Percentiles rank a stretch among this genome's conserved stretches.
Evolutionary conservation across 306 rosid genomes (phyloP).

Genomic region (Sphenostylis stenocarpa): DNA sequence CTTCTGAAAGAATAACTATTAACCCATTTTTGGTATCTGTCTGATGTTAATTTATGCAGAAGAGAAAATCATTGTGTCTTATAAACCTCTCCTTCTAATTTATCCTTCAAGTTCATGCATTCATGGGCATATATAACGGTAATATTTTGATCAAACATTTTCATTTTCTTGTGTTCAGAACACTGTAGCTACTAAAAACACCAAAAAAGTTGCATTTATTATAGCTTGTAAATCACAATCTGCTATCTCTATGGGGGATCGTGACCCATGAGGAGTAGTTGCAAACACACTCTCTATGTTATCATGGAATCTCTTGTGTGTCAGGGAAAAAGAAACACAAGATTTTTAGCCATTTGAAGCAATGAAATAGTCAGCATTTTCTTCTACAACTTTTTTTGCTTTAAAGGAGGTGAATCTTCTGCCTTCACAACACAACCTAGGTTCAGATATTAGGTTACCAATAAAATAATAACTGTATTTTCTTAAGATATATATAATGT

Average conservation of each 20-base stretch:
- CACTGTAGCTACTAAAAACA: not conserved
- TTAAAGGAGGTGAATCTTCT: not conserved
- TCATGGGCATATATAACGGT: not conserved
- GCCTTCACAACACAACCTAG: not conserved
- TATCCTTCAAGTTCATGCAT: not conserved
- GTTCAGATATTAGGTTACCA: not conserved
- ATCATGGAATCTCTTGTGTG: conserved; percentile 26
- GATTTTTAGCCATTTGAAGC: conserved; percentile 27
- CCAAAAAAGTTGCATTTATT: conserved; percentile 23
- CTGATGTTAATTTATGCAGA: conserved; percentile 29
- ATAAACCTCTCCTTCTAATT: no score
- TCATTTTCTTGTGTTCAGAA: not conserved
- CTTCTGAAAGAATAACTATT: not conserved
- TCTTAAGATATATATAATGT: not conserved
- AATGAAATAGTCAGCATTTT: conserved; percentile 8
- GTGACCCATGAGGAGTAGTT: conserved; percentile 26
- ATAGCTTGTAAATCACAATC: conserved; percentile 34
- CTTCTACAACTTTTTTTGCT: not conserved
- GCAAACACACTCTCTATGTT: conserved; percentile 19
- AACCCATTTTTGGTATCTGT: conserved; percentile 24
- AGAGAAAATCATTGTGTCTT: not conserved
- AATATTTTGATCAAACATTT: no score
- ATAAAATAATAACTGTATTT: not conserved
- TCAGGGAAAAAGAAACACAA: not conserved
- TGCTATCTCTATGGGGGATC: conserved; percentile 36